These are phyloP conservation scores for Agroathelia rolfsii DNA, from an alignment of 1,284 basidiomycete species.

Conservation along the genomic window DNA sequence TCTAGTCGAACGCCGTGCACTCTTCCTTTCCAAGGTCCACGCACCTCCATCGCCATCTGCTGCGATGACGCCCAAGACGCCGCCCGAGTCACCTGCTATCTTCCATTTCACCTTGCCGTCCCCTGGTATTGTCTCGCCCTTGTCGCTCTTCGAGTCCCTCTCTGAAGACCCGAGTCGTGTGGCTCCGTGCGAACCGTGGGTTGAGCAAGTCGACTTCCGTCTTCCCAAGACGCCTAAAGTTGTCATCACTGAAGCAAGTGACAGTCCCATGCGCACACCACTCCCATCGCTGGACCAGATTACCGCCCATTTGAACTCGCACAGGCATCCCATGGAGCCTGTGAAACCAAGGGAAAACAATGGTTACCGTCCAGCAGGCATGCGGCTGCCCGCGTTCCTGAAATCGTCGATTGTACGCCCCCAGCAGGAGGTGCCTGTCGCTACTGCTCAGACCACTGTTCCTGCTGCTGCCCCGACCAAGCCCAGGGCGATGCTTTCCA, in stretches of 20 bases:
- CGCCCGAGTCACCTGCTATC: slow-evolving; percentile 59
- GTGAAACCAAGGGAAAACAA: slow-evolving; percentile 12
- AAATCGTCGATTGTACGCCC: slow-evolving; percentile 16
- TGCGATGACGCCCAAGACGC: slow-evolving; percentile 47
- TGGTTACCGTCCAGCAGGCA: slow-evolving; percentile 10
- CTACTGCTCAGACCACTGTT: slow-evolving; percentile 6
- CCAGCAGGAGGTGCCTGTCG: slow-evolving; percentile 7
- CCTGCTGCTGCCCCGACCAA: slow-evolving; percentile 9
- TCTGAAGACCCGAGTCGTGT: slow-evolving; percentile 24
- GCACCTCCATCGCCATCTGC: slow-evolving; percentile 56
- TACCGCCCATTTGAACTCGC: slow-evolving; percentile 45
- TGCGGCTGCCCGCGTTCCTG: slow-evolving; percentile 38
- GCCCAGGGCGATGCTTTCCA: slow-evolving; percentile 23
- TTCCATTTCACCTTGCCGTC: slow-evolving; percentile 63
- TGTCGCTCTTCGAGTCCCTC: slow-evolving; percentile 47
- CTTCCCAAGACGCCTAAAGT: slow-evolving; percentile 26
- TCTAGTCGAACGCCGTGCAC: slow-evolving; percentile 60
- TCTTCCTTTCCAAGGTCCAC: slow-evolving; percentile 63
- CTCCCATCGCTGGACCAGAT: slow-evolving; percentile 70
- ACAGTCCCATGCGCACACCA: no score
- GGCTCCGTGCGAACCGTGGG: slow-evolving; percentile 37
- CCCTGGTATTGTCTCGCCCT: slow-evolving; percentile 52
- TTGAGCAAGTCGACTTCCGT: slow-evolving; percentile 60
- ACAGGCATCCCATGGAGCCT: slow-evolving; percentile 17
- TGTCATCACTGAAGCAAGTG: no score